Conservation (phyloP, 2,329 filamentous ascomycete genomes). For the Penicillium sp. region DNA sequence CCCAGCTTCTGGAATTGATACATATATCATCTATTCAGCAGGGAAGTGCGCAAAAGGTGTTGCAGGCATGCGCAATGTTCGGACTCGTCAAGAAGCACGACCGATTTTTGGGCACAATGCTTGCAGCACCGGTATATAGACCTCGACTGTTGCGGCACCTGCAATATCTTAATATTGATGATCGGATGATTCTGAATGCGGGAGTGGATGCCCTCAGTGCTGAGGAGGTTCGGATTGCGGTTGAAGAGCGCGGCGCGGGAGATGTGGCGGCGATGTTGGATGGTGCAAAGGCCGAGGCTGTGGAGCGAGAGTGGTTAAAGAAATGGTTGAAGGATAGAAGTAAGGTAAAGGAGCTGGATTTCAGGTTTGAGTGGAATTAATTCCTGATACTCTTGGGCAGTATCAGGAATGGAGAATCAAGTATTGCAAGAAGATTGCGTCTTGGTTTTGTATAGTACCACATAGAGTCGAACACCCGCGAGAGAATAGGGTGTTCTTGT, state of each 20-base stretch:
- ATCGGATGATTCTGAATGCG: constrained; percentile 70
- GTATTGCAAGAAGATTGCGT: not conserved
- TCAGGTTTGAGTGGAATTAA: not conserved
- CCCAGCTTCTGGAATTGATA: constrained; percentile 35
- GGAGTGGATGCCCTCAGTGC: constrained; percentile 64
- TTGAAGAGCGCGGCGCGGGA: constrained; percentile 68
- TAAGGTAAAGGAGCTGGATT: not conserved
- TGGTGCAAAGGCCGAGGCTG: constrained; percentile 35
- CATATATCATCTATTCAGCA: constrained; percentile 30
- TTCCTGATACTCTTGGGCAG: not conserved
- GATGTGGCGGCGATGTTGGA: constrained; percentile 34
- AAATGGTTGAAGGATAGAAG: constrained; percentile 38
- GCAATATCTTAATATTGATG: constrained; percentile 72
- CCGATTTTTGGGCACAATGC: constrained; percentile 47
- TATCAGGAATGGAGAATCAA: not conserved
- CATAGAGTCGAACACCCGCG: not conserved
- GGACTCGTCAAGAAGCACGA: constrained; percentile 44
- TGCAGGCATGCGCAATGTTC: constrained; percentile 45
- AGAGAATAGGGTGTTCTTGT: not conserved
- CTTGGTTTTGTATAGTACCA: not conserved
- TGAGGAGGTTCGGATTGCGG: constrained; percentile 72
- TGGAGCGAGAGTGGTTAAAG: constrained; percentile 46
- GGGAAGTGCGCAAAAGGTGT: constrained; percentile 32
- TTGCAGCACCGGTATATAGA: constrained; percentile 55
- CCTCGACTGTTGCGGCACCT: constrained; percentile 61